Evolutionary conservation across 371 early-diverging fungal species (phyloP), one percentile per base, ranked within the genome.

Genomic region (Actinomortierella ambigua): DNA sequence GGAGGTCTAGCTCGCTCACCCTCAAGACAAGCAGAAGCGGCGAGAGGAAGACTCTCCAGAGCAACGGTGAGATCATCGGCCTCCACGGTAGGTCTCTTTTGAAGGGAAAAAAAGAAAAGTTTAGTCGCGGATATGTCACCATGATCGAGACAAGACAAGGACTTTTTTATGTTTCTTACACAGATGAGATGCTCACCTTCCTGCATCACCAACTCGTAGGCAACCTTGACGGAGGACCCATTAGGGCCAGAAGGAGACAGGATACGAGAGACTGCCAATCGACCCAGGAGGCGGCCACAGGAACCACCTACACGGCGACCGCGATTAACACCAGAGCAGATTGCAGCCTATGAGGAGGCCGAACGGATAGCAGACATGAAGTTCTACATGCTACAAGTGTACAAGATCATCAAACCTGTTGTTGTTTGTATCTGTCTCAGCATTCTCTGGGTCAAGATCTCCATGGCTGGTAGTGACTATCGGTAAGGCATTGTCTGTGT

Each of bases 361-460:
- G 82, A 78, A 26, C 52, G 71, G 59, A 68, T 81, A 22, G 85
- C 82, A 22, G 90, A 92, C 39, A 76, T 95, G 51, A 78, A 77
- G 55, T 93, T 86, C 69, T 95, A 93, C 75, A 88, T 89, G 69
- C 71, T 83, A 18, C 93, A 95, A 67, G 82, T 95, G n/a, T 90
- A 88, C 75, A 77, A 81, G 42, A 88, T 95, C 55, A 87, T 93
- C 63, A 85, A 88, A 53, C 95, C 95, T 15, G 93, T 93, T 4
- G 80, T 91, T 8, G 57, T 80, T 15, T 93, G 93, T 64, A 91
- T 94, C 51, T 61, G 85, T 13, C 77, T 93, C 24, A 87, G 90
- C 43, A 88, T 94, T 34, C 80, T 93, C 34, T 94, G 95, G 95
- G 90, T 93, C 56, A 94, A 94, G 65, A 79, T 93, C n/a, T 83